phyloP scores from a whole-genome alignment of 2,329 filamentous ascomycete genomes.

The Neoascochyta sp. region DNA sequence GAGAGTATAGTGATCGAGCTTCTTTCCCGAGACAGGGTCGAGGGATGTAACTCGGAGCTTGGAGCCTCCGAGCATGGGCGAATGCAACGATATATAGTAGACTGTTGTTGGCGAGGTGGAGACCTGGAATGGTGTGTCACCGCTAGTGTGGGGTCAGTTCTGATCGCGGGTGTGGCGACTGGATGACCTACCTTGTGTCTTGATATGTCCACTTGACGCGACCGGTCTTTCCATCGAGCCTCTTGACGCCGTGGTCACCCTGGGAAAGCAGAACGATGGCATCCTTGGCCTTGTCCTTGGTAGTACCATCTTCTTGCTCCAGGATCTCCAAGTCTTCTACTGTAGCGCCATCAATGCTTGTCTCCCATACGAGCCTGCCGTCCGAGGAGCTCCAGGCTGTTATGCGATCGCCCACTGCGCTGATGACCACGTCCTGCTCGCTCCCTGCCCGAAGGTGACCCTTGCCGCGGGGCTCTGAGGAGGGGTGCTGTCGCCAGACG shows the following conservation, averaged over 20 bases:
- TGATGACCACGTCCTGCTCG: conserved; percentile 72
- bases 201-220: conserved; percentile 73
- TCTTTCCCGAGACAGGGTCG: conserved; percentile 69
- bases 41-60: conserved; percentile 73
- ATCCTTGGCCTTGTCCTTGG: conserved; percentile 55
- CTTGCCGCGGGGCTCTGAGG: conserved; percentile 35
- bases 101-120: conserved; percentile 65
- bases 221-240: conserved; percentile 70
- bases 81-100: conserved; percentile 73
- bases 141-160: conserved; percentile 43
- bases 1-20: conserved; percentile 66
- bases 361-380: conserved; percentile 74
- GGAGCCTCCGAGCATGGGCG: conserved; percentile 60
- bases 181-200: conserved; percentile 51
- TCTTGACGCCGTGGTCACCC: conserved; percentile 58
- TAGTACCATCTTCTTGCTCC: conserved; percentile 60
- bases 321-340: conserved; percentile 73
- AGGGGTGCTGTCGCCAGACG: conserved; percentile 79
- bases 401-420: conserved; percentile 66
- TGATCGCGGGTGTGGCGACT: not conserved
- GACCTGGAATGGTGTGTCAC: conserved; percentile 71
- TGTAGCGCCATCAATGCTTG: conserved; percentile 53
- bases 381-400: conserved; percentile 79
- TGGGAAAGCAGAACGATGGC: conserved; percentile 65
- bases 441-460: conserved; percentile 67